phyloP scores from a whole-genome alignment of 2,329 filamentous ascomycete species.

The Aureobasidium sp. region DNA sequence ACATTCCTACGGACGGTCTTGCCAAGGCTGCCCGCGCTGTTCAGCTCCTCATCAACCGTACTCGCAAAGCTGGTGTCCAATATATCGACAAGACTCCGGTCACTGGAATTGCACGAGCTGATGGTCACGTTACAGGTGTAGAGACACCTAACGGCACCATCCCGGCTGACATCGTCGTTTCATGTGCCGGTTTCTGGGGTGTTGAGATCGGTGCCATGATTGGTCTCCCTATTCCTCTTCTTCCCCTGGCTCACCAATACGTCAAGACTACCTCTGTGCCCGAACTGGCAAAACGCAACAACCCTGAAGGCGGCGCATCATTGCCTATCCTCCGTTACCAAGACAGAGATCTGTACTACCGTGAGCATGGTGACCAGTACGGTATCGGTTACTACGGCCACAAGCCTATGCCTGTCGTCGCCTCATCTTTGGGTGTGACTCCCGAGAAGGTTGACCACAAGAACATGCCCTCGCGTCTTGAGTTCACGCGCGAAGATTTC shows the following conservation, averaged over 20 bases:
- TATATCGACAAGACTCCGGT: constrained; percentile 53
- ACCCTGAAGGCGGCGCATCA: constrained; percentile 42
- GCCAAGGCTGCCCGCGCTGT: constrained; percentile 56
- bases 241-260: constrained; percentile 58
- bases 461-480: constrained; percentile 56
- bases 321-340: constrained; percentile 57
- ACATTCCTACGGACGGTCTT: constrained; percentile 55
- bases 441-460: constrained; percentile 49
- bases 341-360: constrained; percentile 58
- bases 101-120: constrained; percentile 46
- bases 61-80: constrained; percentile 49
- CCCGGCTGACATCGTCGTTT: constrained; percentile 54
- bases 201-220: constrained; percentile 58
- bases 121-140: constrained; percentile 51
- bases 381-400: constrained; percentile 61
- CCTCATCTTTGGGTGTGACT: constrained; percentile 48
- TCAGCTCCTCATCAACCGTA: constrained; percentile 53
- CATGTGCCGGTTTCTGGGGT: constrained; percentile 60
- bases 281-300: constrained; percentile 35
- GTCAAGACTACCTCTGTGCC: constrained; percentile 53
- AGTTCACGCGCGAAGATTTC: constrained; percentile 55
- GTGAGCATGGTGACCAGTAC: constrained; percentile 55
- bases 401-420: constrained; percentile 53
- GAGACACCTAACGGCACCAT: constrained; percentile 43
- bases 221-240: constrained; percentile 49